Evolutionary conservation across 768 basidiomycete genomes (phyloP).

Genomic region (Phlebiopsis flavidoalba): DNA sequence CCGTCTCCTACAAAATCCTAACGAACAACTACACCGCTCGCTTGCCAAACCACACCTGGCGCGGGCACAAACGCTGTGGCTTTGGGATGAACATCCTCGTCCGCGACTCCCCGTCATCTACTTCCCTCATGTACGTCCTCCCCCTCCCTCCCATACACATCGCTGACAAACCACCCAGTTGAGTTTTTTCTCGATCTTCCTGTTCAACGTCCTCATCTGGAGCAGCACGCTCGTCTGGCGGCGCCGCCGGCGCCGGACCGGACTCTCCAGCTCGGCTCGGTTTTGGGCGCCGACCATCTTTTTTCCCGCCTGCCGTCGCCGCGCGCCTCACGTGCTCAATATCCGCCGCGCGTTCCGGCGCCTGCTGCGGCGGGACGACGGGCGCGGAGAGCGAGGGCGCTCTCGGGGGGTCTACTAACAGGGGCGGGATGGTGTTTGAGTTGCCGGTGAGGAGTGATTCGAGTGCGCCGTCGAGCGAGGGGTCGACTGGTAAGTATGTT

Average conservation of each 20-base stretch:
- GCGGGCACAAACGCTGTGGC: background rate
- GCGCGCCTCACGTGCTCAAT: background rate
- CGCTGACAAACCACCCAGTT: background rate
- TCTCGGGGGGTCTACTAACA: too few species aligned
- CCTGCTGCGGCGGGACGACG: background rate
- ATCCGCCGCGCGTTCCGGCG: background rate
- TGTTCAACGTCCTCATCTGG: background rate
- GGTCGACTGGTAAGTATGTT: background rate
- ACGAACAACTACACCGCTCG: background rate
- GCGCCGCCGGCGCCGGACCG: background rate
- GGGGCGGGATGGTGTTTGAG: background rate
- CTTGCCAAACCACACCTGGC: background rate
- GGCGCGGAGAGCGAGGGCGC: background rate
- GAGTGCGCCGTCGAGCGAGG: background rate
- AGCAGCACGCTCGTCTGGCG: background rate
- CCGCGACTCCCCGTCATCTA: background rate
- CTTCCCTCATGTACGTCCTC: background rate
- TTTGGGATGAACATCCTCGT: background rate
- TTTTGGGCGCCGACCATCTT: background rate
- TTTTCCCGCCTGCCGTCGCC: background rate
- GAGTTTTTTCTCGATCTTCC: background rate
- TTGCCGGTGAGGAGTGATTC: background rate
- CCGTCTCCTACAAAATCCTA: background rate
- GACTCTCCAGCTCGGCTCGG: background rate
- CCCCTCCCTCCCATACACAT: background rate